Evolutionary conservation across 2,329 filamentous ascomycete species (phyloP).

Genomic region (Hymenotorrendiella dingleyae): DNA sequence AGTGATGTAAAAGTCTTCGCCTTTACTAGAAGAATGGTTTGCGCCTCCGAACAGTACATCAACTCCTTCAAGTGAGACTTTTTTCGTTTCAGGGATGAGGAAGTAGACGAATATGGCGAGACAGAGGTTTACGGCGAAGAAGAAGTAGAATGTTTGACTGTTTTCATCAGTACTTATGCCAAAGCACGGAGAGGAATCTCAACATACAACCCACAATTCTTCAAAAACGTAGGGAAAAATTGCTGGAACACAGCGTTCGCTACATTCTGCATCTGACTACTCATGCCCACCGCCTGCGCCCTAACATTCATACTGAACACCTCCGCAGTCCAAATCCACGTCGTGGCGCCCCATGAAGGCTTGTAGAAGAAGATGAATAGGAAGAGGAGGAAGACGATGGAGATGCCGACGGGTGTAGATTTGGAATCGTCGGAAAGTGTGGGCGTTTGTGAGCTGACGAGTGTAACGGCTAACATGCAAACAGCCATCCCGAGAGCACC

Average conservation of each 20-base stretch:
- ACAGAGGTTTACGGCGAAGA: slow-evolving; percentile 42
- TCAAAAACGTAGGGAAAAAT: slow-evolving; percentile 63
- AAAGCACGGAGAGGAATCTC: no score
- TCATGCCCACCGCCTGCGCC: slow-evolving; percentile 63
- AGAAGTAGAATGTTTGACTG: slow-evolving; percentile 42
- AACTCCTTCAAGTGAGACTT: slow-evolving; percentile 48
- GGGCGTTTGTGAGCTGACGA: slow-evolving; percentile 51
- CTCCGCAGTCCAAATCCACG: slow-evolving; percentile 67
- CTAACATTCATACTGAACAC: slow-evolving; percentile 66
- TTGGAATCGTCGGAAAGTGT: slow-evolving; percentile 45
- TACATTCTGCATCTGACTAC: slow-evolving; percentile 53
- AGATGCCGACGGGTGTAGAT: slow-evolving; percentile 52
- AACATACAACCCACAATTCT: slow-evolving; percentile 40
- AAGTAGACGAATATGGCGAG: slow-evolving; percentile 46
- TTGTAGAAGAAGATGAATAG: slow-evolving; percentile 65
- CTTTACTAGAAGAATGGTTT: no score
- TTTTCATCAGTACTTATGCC: no score
- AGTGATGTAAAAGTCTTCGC: no score
- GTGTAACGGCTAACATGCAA: slow-evolving; percentile 62
- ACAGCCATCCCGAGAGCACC: slow-evolving; percentile 61
- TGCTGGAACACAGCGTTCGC: slow-evolving; percentile 44
- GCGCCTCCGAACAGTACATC: slow-evolving; percentile 44
- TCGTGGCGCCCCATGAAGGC: slow-evolving; percentile 62
- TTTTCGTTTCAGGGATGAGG: slow-evolving; percentile 50
- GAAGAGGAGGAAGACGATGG: slow-evolving; percentile 62